Evolutionary conservation across 2,329 filamentous ascomycete species (phyloP).

Genomic region (Didymosphaeria variabile): DNA sequence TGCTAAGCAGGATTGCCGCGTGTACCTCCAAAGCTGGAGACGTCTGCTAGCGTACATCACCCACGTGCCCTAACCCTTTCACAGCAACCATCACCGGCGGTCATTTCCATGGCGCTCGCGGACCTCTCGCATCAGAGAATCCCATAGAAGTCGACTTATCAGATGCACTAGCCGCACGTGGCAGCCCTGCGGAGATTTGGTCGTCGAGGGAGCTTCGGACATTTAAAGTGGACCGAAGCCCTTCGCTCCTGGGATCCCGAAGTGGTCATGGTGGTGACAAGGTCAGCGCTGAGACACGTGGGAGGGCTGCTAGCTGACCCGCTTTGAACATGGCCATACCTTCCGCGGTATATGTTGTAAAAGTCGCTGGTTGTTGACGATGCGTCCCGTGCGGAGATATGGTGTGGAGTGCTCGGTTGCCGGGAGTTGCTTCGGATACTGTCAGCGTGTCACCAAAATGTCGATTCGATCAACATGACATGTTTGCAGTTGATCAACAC

Average conservation of each 20-base stretch:
- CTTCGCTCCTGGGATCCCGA: constrained; percentile 3
- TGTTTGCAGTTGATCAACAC: background rate
- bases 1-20: background rate
- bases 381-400: background rate
- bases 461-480: background rate
- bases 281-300: constrained; percentile 9
- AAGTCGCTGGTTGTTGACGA: background rate
- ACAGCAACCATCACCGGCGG: background rate
- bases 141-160: background rate
- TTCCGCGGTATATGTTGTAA: background rate
- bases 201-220: background rate
- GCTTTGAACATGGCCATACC: constrained; percentile 1
- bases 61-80: background rate
- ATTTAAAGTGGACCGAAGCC: constrained; percentile 4
- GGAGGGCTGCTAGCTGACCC: background rate
- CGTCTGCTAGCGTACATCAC: background rate
- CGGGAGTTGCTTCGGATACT: background rate
- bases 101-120: background rate
- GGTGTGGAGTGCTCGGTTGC: background rate
- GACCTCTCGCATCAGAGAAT: background rate
- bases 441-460: background rate
- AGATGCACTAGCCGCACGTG: background rate
- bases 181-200: constrained; percentile 6
- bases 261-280: constrained; percentile 8
- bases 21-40: background rate